Base-by-base conservation (phyloP, 2,329 filamentous ascomycete species). In the Cryphonectria nitschkei region DNA sequence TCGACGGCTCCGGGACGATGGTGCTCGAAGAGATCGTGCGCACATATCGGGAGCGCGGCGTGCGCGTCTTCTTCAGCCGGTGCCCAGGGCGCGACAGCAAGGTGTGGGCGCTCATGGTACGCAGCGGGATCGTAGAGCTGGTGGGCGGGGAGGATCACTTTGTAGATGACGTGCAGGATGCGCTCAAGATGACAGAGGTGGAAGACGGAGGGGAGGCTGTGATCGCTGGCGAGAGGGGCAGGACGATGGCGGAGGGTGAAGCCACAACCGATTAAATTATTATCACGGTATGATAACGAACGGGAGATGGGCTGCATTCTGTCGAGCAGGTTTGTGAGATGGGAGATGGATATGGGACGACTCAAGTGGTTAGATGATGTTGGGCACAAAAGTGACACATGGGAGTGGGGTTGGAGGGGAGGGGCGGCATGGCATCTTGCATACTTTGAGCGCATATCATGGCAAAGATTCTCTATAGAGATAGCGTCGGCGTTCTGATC, bases 1-100 rank as follows among this genome's bases (percentile, higher is more conserved):
- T 99, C 76, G 96, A 99, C 78, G 96, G 94, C 7, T 97, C 94
- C 0, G 96, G 95, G 1, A 92, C 93, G 0, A 96, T 98, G 81
- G 95, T 98, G 0, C 84, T 99, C 2, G 88, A 89, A 63, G 96
- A 98, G 81, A 98, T 98, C 75, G 93, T 99, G 22, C 84, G 89
- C 64, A 87, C 85, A 41, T 98, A 98, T 79, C 85, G 90, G n/a
- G 87, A 92, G 46, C 85, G 91, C 5, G 92, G 92, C 0, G 94
- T 95, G 1, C 84, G 89, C 1, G 92, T 96, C 11, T 95, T 93
- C 78, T 95, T 95, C 78, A 89, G 87, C 39, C 82, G 89, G 13
- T 84, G 85, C 0, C 87, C 88, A 0, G 81, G 80, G 26, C 70
- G 67, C 13, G 78, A 37, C 83, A 85, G 70, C 82, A 86, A 2